Percentiles rank a stretch among this genome's conserved stretches.
Evolutionary conservation across 2,329 filamentous ascomycete species (phyloP).

Genomic region (Arthrobotrys sinensis): DNA sequence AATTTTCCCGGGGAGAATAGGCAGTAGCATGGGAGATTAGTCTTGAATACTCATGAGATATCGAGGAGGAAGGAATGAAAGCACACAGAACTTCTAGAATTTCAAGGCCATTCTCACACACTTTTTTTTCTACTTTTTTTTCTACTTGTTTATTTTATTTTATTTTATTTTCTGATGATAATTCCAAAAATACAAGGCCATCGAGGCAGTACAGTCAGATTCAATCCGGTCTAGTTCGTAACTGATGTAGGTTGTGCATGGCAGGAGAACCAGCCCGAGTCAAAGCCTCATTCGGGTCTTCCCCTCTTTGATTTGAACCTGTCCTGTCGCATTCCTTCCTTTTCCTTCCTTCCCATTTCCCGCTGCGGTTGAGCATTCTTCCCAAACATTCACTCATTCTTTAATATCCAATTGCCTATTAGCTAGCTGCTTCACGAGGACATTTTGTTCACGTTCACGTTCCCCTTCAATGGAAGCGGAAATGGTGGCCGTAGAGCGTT

Average conservation of each 20-base stretch:
- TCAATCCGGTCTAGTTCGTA: neutral
- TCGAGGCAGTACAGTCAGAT: neutral
- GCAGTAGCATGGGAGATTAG: slow-evolving; percentile 37
- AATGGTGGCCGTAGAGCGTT: slow-evolving; percentile 34
- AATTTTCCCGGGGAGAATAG: slow-evolving; percentile 46
- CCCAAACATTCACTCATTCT: too few relatives aligned
- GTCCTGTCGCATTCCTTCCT: neutral
- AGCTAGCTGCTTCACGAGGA: too few relatives aligned
- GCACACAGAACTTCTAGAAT: too few relatives aligned
- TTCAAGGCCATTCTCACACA: too few relatives aligned
- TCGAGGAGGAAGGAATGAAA: neutral
- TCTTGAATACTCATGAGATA: too few relatives aligned
- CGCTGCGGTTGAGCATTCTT: neutral
- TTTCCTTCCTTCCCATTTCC: neutral
- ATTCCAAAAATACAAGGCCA: neutral
- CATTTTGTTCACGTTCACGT: neutral
- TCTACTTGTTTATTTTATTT: too few relatives aligned
- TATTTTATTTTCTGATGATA: neutral
- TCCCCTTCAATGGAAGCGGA: slow-evolving; percentile 10
- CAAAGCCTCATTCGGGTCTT: neutral
- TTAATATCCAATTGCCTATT: too few relatives aligned
- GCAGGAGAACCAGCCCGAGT: too few relatives aligned
- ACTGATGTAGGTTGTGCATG: neutral
- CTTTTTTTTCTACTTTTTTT: too few relatives aligned
- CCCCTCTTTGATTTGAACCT: neutral